Evolutionary conservation across 768 basidiomycete species (phyloP).

Genomic region (Lentinula guzmanii): DNA sequence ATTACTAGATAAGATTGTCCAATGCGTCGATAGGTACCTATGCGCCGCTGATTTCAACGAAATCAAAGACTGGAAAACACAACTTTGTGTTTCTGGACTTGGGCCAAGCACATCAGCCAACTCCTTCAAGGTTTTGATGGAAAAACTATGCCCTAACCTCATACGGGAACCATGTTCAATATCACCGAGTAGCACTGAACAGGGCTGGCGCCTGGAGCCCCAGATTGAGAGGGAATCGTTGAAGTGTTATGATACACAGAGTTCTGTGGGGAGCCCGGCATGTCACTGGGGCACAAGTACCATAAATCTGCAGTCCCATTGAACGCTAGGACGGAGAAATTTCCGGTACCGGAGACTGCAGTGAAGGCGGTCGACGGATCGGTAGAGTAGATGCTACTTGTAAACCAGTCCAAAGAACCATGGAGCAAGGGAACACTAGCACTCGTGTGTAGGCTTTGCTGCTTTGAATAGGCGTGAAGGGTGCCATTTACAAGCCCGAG

Average conservation of each 20-base stretch:
- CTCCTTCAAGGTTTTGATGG: background rate
- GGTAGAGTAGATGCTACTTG: slow-evolving; percentile 22
- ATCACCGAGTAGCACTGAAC: background rate
- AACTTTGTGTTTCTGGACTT: too few relatives aligned
- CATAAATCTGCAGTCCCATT: slow-evolving; percentile 27
- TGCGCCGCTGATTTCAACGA: too few relatives aligned
- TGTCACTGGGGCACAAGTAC: slow-evolving; percentile 29
- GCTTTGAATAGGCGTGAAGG: slow-evolving; percentile 28
- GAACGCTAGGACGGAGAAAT: slow-evolving; percentile 24
- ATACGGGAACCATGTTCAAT: background rate
- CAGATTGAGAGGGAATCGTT: background rate
- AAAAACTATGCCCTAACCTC: background rate
- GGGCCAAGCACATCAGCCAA: too few relatives aligned
- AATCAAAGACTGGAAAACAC: too few relatives aligned
- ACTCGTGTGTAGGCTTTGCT: slow-evolving; percentile 30
- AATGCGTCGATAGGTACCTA: too few relatives aligned
- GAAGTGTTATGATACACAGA: background rate
- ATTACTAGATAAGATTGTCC: too few relatives aligned
- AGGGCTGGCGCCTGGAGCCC: background rate
- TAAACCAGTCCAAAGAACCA: slow-evolving; percentile 28
- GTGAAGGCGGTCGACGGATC: slow-evolving; percentile 31
- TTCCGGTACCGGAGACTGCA: slow-evolving; percentile 16
- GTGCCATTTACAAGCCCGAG: slow-evolving; percentile 30
- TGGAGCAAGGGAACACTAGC: slow-evolving; percentile 27
- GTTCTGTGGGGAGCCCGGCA: background rate